Base-by-base conservation (phyloP, 2,329 filamentous ascomycete species). In the Xylaria multiplex region DNA sequence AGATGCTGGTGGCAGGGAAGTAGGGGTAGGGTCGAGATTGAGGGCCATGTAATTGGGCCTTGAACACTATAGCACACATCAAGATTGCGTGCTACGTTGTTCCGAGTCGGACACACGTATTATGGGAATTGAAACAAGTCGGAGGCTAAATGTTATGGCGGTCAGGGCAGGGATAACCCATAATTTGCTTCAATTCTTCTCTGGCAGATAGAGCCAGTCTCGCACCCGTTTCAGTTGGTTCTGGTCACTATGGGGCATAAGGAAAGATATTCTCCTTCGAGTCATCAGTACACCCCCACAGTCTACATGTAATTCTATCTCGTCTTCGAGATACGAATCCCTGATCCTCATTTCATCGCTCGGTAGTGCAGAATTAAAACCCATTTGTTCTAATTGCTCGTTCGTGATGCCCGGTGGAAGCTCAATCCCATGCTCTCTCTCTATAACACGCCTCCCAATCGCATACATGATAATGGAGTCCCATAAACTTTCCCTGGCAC, bases 351-450 rank as follows among this genome's bases (percentile, higher is more conserved):
- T 35, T 7, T 27, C 35, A 40, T 70, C 55, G 19, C 60, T 60
- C 16, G 68, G 68, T 6, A 70, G 42, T 1, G 56, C 22, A 32
- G 37, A 11, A 8, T 59, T 37, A 1, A 50, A 53, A 54, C 30
- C 19, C 37, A 7, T 2, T 37, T 5, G 16, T 55, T 59, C 45
- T 11, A 56, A 32, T 1, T 11, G 32, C 9, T 11, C 13, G 13
- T 37, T 16, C n/a, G 24, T 9, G 24, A 13, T 11, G 19, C 19
- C 8, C 19, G 42, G 30, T 7, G 48, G 32, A 27, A 67, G 19
- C 6, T 65, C 40, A 27, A 71, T 49, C 9, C 53, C 52, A 54
- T 71, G 69, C 14, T 71, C 69, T 45, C 45, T 58, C 69, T 70
- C 65, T 40, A 70, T 65, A 6, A 62, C 37, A 24, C 58, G 56